Percentiles rank a stretch among this genome's conserved stretches.
Conservation (phyloP, 116 monocot species). For the Posidonia oceanica region DNA sequence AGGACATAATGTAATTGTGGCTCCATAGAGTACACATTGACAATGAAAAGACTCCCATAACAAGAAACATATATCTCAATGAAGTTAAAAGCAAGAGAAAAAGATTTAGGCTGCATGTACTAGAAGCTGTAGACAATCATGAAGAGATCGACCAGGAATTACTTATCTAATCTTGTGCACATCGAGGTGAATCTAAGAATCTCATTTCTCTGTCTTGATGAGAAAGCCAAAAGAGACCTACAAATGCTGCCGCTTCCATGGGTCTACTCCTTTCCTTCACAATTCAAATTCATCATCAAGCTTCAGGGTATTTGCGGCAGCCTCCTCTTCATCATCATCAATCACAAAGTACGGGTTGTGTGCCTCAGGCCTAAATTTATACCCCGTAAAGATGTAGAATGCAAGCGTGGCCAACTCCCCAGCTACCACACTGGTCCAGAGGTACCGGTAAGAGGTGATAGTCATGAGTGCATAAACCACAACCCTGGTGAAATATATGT, state of each 20-base stretch:
- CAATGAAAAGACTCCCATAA: too few species aligned
- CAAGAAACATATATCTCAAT: too few species aligned
- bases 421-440: constrained; percentile 45
- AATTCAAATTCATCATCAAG: constrained; percentile 33
- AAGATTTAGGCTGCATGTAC: too few species aligned
- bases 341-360: constrained; percentile 46
- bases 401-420: constrained; percentile 48
- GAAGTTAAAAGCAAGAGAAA: too few species aligned
- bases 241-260: background rate
- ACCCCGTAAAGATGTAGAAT: constrained; percentile 54
- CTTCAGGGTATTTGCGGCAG: constrained; percentile 31
- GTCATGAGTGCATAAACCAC: constrained; percentile 48
- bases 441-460: constrained; percentile 42
- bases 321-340: constrained; percentile 55
- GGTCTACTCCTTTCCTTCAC: constrained; percentile 5
- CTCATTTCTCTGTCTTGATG: too few species aligned
- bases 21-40: too few species aligned
- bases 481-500: constrained; percentile 60
- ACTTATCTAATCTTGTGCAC: too few species aligned
- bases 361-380: constrained; percentile 48
- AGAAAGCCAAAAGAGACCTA: too few species aligned
- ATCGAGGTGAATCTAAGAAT: too few species aligned
- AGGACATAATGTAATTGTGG: too few species aligned
- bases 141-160: too few species aligned
- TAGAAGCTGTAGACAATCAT: too few species aligned